Percentiles rank a stretch among this genome's conserved stretches.
These are phyloP conservation scores for Leccinellum luteum DNA, from an alignment of 768 basidiomycete genomes.

Conservation along the genomic window DNA sequence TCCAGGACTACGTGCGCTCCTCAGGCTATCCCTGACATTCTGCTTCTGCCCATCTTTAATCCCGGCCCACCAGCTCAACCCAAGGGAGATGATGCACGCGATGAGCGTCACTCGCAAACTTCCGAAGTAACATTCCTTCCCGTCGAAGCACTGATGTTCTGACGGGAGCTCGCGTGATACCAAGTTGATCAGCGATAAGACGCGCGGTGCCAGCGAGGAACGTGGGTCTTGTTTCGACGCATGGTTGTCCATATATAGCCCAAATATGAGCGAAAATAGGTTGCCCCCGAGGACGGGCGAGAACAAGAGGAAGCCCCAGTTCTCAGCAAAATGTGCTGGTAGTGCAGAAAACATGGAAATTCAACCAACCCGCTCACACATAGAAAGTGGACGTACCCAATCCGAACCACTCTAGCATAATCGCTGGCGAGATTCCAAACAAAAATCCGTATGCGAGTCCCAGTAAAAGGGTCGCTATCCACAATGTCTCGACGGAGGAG, in stretches of 20 bases:
- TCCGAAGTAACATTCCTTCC: slow-evolving; percentile 57
- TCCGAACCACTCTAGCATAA: slow-evolving; percentile 88
- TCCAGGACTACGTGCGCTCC: background rate
- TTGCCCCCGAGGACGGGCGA: slow-evolving; percentile 80
- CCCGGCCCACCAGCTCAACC: slow-evolving; percentile 37
- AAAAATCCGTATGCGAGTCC: slow-evolving; percentile 63
- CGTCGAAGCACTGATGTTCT: slow-evolving; percentile 51
- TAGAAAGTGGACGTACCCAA: slow-evolving; percentile 51
- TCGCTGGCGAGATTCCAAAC: slow-evolving; percentile 73
- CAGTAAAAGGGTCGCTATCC: slow-evolving; percentile 42
- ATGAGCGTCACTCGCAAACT: slow-evolving; percentile 49
- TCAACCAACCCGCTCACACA: background rate
- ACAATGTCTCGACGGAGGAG: slow-evolving; percentile 58
- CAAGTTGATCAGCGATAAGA: background rate
- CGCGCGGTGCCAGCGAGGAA: background rate
- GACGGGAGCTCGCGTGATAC: slow-evolving; percentile 21
- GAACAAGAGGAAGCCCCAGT: slow-evolving; percentile 78
- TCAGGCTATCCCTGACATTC: background rate
- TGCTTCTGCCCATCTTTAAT: slow-evolving; percentile 33
- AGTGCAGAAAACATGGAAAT: background rate
- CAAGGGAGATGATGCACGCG: slow-evolving; percentile 36
- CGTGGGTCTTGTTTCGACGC: slow-evolving; percentile 25
- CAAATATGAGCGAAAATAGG: slow-evolving; percentile 81
- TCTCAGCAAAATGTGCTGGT: slow-evolving; percentile 73
- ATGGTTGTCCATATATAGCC: slow-evolving; percentile 76